phyloP scores from a whole-genome alignment of 371 early-diverging fungal species.

The Massospora cicadina region DNA sequence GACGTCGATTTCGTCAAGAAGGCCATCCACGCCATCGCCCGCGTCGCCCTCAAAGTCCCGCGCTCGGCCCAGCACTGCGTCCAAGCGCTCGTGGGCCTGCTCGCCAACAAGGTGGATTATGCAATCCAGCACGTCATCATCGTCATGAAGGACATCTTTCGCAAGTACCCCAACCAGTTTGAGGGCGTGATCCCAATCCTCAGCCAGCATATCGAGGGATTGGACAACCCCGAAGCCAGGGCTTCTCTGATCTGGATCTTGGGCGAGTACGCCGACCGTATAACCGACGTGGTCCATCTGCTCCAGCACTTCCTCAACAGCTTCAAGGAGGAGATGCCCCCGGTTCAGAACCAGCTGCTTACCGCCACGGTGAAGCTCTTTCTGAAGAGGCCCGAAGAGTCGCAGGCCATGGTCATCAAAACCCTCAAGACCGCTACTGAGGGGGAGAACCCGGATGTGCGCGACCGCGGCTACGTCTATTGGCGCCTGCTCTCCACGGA shows the following conservation, averaged over 20 bases:
- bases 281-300: slow-evolving; percentile 73
- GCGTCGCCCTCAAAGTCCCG: slow-evolving; percentile 80
- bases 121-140: slow-evolving; percentile 88
- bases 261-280: slow-evolving; percentile 87
- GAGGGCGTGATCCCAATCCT: slow-evolving; percentile 70
- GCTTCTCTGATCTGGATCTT: slow-evolving; percentile 94
- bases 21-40: slow-evolving; percentile 79
- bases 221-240: slow-evolving; percentile 91
- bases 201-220: slow-evolving; percentile 70
- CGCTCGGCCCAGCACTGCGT: slow-evolving; percentile 68
- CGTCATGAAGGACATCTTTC: slow-evolving; percentile 85
- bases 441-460: slow-evolving; percentile 85
- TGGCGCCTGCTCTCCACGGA: slow-evolving; percentile 90
- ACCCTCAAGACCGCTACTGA: slow-evolving; percentile 75
- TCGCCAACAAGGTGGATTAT: slow-evolving; percentile 79
- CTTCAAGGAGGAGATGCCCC: slow-evolving; percentile 54
- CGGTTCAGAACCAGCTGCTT: slow-evolving; percentile 69
- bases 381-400: slow-evolving; percentile 69
- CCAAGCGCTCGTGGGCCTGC: slow-evolving; percentile 61
- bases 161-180: slow-evolving; percentile 87
- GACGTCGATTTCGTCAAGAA: slow-evolving; percentile 92
- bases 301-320: slow-evolving; percentile 59
- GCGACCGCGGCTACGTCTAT: slow-evolving; percentile 91
- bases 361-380: slow-evolving; percentile 83
- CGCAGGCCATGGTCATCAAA: slow-evolving; percentile 71